phyloP scores from a whole-genome alignment of 768 basidiomycete genomes.

The Ramaria sp. region DNA sequence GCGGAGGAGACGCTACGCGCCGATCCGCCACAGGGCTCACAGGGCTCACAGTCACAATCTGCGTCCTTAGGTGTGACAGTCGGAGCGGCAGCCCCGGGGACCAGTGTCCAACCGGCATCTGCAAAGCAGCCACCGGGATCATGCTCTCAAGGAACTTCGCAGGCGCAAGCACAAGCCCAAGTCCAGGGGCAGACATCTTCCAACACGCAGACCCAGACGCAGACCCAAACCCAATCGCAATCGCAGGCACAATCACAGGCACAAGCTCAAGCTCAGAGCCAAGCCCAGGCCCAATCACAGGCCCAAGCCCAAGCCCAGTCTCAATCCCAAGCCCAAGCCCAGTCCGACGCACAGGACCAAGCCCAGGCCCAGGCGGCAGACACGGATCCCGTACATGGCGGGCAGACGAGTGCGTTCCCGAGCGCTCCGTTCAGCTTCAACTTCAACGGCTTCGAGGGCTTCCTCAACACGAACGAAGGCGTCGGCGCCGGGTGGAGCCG shows the following conservation, averaged over 20 bases:
- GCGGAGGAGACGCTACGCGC: conserved; percentile 70
- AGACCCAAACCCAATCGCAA: neutral
- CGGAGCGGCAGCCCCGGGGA: no score
- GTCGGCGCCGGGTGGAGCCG: neutral
- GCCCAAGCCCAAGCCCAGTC: neutral
- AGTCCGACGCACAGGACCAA: neutral
- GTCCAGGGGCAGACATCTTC: no score
- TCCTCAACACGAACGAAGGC: neutral
- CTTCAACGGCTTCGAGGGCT: neutral
- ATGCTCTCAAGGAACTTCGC: no score
- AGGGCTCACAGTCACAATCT: neutral
- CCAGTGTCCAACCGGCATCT: no score
- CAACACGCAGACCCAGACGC: neutral
- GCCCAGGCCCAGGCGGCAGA: neutral
- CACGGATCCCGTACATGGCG: neutral
- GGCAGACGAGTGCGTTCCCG: neutral
- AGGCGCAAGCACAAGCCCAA: no score
- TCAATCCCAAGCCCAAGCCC: neutral
- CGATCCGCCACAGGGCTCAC: conserved; percentile 48
- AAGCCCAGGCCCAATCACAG: neutral
- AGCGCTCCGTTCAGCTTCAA: neutral
- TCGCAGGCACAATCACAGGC: neutral
- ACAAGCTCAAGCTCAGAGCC: neutral
- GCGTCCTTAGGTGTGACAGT: neutral
- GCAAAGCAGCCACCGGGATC: no score